Evolutionary conservation across 2,329 filamentous ascomycete species (phyloP), one percentile per base, ranked within the genome.

Genomic region (Stagonosporopsis chrysanthemi): DNA sequence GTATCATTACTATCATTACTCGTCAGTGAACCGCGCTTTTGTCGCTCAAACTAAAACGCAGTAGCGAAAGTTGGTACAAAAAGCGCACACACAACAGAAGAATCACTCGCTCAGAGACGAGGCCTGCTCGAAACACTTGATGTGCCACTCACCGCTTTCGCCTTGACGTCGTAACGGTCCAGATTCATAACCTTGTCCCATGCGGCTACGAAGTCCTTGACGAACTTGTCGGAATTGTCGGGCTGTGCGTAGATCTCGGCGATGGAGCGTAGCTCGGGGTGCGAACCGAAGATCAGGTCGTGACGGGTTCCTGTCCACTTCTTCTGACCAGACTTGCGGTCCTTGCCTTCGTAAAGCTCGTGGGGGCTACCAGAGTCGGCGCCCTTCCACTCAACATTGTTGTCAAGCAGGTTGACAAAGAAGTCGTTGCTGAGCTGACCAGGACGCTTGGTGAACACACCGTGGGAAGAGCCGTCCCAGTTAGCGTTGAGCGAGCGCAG

Each of bases 331-430:
- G 83, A 84, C 80, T 87, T 87, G 74, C 86, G 86, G 78, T 91
- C 87, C 14, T 78, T 69, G 33, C 88, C 89, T 60, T 86, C 83
- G 75, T 84, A 92, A 47, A 82, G 52, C 66, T 91, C 88, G 31
- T 54, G 28, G 19, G 58, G 60, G 46, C 77, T 63, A 48, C 60
- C 77, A n/a, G 67, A 64, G 55, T 79, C 78, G 36, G 78, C 78
- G 0, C 83, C 68, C 78, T 86, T 86, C 90, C 90, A 92, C 22
- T 77, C 80, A 6, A 84, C 90, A 75, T 77, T 79, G 68, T 83
- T 84, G 69, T 91, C 89, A 23, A 93, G 84, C 1, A 93, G 81
- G 79, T 92, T 92, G 76, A 90, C 84, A 71, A 93, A 93, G 83
- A 91, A 93, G 79, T 92, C 90, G 77, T 90, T 92, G 70, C 86